Percentiles rank a stretch among this genome's conserved stretches.
Evolutionary conservation across 2,329 filamentous ascomycete species (phyloP).

Genomic region (Microthyrium microscopicum): DNA sequence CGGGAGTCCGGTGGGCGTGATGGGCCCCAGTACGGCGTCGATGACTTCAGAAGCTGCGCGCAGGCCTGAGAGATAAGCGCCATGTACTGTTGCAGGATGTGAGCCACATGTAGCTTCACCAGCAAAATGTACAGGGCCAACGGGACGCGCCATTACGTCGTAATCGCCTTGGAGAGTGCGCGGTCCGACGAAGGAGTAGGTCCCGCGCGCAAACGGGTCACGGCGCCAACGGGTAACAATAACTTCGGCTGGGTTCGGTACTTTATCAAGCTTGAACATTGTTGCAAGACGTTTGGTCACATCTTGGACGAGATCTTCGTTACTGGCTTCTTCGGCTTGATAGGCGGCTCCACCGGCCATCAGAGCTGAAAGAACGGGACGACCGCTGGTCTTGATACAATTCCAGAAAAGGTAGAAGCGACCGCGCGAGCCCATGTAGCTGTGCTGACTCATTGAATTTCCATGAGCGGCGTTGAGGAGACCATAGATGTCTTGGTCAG

Average conservation of each 20-base stretch:
- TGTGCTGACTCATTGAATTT: conserved; percentile 54
- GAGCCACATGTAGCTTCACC: conserved; percentile 93
- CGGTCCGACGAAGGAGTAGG: conserved; percentile 85
- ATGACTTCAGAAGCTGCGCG: conserved; percentile 78
- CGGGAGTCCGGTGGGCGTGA: conserved; percentile 23
- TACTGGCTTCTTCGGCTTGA: conserved; percentile 62
- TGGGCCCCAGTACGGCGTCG: conserved; percentile 63
- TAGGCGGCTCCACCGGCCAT: conserved; percentile 94
- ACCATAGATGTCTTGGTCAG: conserved; percentile 81
- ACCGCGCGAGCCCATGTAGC: conserved; percentile 67
- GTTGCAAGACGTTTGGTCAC: conserved; percentile 62
- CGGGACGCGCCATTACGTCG: conserved; percentile 67
- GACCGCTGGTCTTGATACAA: conserved; percentile 71
- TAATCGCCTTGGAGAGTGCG: conserved; percentile 76
- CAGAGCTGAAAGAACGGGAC: conserved; percentile 71
- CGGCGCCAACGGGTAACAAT: conserved; percentile 86
- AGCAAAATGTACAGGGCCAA: conserved; percentile 86
- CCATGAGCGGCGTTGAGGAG: conserved; percentile 60
- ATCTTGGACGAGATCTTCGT: conserved; percentile 62
- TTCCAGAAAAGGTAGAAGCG: conserved; percentile 98
- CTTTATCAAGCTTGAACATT: conserved; percentile 46
- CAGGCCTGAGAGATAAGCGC: conserved; percentile 84
- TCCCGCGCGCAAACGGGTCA: conserved; percentile 81
- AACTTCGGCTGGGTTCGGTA: conserved; percentile 67
- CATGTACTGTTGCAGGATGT: conserved; percentile 92